Evolutionary conservation across 2,329 filamentous ascomycete genomes (phyloP).

Genomic region (Fusarium sp.): DNA sequence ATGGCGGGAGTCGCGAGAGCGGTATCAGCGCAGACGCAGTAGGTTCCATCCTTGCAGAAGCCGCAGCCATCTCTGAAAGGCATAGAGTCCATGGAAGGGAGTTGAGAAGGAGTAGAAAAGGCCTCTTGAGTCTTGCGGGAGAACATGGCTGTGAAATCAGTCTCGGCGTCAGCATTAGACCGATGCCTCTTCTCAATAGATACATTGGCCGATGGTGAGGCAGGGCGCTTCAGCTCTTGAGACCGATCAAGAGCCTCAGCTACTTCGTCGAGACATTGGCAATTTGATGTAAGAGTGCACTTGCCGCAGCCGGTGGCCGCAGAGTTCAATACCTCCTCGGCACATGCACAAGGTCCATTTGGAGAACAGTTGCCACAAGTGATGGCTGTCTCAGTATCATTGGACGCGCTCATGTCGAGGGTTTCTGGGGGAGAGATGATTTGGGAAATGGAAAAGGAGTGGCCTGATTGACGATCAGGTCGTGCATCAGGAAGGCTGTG

Average conservation of each 20-base stretch:
- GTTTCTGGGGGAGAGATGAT: constrained; percentile 66
- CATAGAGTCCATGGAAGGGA: constrained; percentile 51
- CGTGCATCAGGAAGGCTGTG: constrained; percentile 45
- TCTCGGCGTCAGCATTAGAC: constrained; percentile 67
- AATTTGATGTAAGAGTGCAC: constrained; percentile 70
- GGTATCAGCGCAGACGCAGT: constrained; percentile 81
- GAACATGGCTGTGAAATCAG: constrained; percentile 78
- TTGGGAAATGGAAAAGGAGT: constrained; percentile 66
- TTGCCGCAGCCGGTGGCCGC: constrained; percentile 70
- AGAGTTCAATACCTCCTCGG: constrained; percentile 66
- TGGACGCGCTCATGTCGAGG: constrained; percentile 45
- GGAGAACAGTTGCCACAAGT: constrained; percentile 68
- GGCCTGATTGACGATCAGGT: constrained; percentile 46
- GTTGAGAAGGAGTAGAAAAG: constrained; percentile 48
- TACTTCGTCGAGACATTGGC: constrained; percentile 72
- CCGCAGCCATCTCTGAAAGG: constrained; percentile 76
- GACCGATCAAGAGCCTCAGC: constrained; percentile 57
- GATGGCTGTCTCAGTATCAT: constrained; percentile 49
- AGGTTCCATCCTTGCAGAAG: constrained; percentile 84
- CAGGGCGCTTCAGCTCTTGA: constrained; percentile 59
- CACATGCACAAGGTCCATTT: constrained; percentile 66
- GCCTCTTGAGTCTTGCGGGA: constrained; percentile 55
- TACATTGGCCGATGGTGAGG: constrained; percentile 55
- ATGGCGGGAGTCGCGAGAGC: constrained; percentile 54
- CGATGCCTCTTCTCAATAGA: constrained; percentile 67